Conservation (phyloP, 148 eudicot species). For the Pharnaceum exiguum region DNA sequence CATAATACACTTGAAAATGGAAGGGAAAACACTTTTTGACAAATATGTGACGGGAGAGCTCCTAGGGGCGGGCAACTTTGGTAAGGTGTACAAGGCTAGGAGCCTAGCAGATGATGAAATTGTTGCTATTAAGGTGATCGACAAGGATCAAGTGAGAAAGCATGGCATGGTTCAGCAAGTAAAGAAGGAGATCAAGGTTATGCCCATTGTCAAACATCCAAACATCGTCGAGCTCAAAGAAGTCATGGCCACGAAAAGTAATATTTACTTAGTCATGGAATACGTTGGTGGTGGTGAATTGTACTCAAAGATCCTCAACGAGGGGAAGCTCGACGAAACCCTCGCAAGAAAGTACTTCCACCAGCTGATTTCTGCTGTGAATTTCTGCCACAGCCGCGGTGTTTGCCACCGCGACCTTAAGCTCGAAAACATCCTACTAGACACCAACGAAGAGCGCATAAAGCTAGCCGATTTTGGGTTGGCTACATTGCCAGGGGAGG, state of each 20-base stretch:
- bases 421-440: slow-evolving; percentile 45
- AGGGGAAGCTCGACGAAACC: slow-evolving; percentile 30
- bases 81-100: slow-evolving; percentile 44
- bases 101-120: slow-evolving; percentile 21
- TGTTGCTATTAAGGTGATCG: slow-evolving; percentile 51
- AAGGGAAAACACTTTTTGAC: slow-evolving; percentile 30
- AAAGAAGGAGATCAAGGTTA: slow-evolving; percentile 48
- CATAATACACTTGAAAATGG: slow-evolving; percentile 13
- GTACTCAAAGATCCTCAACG: slow-evolving; percentile 28
- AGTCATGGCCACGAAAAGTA: slow-evolving; percentile 57
- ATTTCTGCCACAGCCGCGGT: slow-evolving; percentile 49
- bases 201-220: slow-evolving; percentile 46
- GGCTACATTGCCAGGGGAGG: slow-evolving; percentile 34
- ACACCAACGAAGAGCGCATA: slow-evolving; percentile 29
- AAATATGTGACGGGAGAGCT: slow-evolving; percentile 45
- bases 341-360: slow-evolving; percentile 47
- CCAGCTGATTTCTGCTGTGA: slow-evolving; percentile 46
- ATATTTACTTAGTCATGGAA: slow-evolving; percentile 47
- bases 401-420: slow-evolving; percentile 55
- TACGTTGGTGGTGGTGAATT: slow-evolving; percentile 56
- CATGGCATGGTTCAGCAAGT: slow-evolving; percentile 48
- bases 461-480: slow-evolving; percentile 58
- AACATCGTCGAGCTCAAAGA: slow-evolving; percentile 55
- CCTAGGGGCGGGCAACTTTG: slow-evolving; percentile 58
- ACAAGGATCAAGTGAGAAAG: slow-evolving; percentile 44